A percentile compares a stretch with the other conserved stretches of the same genome.
These are phyloP conservation scores for Globisporangium viniferum DNA, from an alignment of 352 stramenopile genomes.

Conservation along the genomic window DNA sequence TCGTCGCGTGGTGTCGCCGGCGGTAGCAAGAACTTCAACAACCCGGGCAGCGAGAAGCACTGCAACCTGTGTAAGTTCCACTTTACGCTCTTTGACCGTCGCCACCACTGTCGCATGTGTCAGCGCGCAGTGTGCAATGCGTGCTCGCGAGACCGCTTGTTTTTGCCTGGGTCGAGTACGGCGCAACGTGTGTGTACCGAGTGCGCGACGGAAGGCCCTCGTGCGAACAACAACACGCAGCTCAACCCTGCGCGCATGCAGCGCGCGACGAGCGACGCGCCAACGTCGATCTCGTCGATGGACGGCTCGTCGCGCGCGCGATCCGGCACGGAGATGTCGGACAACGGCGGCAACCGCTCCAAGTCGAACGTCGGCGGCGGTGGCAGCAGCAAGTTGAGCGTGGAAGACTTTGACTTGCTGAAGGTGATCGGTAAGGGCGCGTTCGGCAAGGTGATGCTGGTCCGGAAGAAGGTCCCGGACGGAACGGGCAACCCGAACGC, in stretches of 20 bases:
- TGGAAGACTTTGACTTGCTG: slow-evolving; percentile 94
- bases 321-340: slow-evolving; percentile 78
- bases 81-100: slow-evolving; percentile 88
- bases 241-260: slow-evolving; percentile 41
- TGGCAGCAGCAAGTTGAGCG: slow-evolving; percentile 64
- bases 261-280: slow-evolving; percentile 58
- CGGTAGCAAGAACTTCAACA: slow-evolving; percentile 57
- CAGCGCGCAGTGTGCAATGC: slow-evolving; percentile 86
- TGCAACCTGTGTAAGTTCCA: slow-evolving; percentile 89
- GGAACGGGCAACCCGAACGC: slow-evolving; percentile 56
- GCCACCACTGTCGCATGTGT: slow-evolving; percentile 89
- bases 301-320: slow-evolving; percentile 41
- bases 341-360: slow-evolving; percentile 40
- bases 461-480: slow-evolving; percentile 89
- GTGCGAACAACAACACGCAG: slow-evolving; percentile 45
- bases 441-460: slow-evolving; percentile 96
- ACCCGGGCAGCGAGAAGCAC: slow-evolving; percentile 79
- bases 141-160: slow-evolving; percentile 81
- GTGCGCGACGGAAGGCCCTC: slow-evolving; percentile 81
- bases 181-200: slow-evolving; percentile 86
- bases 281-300: slow-evolving; percentile 20
- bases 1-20: slow-evolving; percentile 23
- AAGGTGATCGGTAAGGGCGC: slow-evolving; percentile 95
- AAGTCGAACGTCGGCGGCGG: slow-evolving; percentile 38
- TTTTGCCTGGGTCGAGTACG: slow-evolving; percentile 80